A percentile compares a stretch with the other conserved stretches of the same genome.
These are phyloP conservation scores for Diplodia corticola DNA, from an alignment of 2,329 filamentous ascomycete genomes.

Conservation along the genomic window DNA sequence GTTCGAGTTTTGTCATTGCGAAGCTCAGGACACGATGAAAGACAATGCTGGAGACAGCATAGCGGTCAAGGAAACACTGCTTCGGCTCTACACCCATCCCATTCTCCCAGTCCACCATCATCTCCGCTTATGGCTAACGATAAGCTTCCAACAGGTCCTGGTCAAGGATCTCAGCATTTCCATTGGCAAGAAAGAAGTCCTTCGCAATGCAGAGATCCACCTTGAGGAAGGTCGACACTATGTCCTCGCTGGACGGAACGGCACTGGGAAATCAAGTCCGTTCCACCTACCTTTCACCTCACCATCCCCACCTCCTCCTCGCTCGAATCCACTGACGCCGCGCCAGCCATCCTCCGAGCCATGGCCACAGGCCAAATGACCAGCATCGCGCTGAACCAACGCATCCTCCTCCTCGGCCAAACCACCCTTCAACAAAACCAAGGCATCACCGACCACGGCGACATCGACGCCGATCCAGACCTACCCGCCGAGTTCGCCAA, in stretches of 20 bases:
- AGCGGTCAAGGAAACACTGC: too few species aligned
- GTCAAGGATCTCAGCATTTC: slow-evolving; percentile 72
- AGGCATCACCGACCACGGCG: slow-evolving; percentile 5
- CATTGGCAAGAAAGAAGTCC: slow-evolving; percentile 64
- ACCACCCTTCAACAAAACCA: slow-evolving; percentile 24
- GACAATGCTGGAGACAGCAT: too few species aligned
- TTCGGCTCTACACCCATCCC: too few species aligned
- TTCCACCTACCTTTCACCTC: slow-evolving; percentile 1
- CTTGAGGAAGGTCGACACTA: slow-evolving; percentile 74
- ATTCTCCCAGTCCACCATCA: too few species aligned
- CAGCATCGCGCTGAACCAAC: slow-evolving; percentile 49
- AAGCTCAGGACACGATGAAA: too few species aligned
- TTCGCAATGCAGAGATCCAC: slow-evolving; percentile 68
- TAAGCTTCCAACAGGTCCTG: slow-evolving; percentile 35
- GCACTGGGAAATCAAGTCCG: slow-evolving; percentile 78
- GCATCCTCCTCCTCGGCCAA: slow-evolving; percentile 40
- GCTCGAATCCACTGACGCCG: not conserved
- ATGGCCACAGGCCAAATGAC: slow-evolving; percentile 78
- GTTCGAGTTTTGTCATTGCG: too few species aligned
- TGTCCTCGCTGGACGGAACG: slow-evolving; percentile 77
- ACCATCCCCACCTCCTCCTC: not conserved
- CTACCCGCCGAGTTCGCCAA: not conserved
- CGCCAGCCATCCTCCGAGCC: slow-evolving; percentile 66
- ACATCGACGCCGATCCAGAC: not conserved
- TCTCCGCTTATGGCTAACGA: not conserved